These are phyloP conservation scores for Silene vulgaris DNA, from an alignment of 179 eudicot genomes.

Conservation along the genomic window DNA sequence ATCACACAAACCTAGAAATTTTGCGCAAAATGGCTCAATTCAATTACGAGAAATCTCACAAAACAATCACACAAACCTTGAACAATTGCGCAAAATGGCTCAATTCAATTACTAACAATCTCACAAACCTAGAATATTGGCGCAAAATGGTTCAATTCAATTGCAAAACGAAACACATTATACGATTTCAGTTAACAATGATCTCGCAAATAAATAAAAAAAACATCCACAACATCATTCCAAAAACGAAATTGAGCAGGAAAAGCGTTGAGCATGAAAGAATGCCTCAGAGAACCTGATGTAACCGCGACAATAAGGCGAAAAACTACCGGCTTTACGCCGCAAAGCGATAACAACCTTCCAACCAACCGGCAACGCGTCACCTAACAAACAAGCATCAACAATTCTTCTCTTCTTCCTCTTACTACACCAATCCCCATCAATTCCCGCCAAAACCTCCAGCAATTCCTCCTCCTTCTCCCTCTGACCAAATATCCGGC, in stretches of 20 bases:
- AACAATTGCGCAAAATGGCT: neutral
- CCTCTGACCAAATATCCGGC: slow-evolving; percentile 38
- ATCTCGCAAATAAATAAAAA: neutral
- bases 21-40: neutral
- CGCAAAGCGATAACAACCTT: slow-evolving; percentile 52
- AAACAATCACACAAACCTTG: neutral
- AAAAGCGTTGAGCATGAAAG: neutral
- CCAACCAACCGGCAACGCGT: slow-evolving; percentile 63
- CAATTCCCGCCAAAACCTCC: slow-evolving; percentile 34
- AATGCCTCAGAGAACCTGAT: slow-evolving; percentile 39
- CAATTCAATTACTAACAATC: neutral
- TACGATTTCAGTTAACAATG: too few species aligned
- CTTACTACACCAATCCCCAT: slow-evolving; percentile 58
- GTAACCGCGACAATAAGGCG: slow-evolving; percentile 52
- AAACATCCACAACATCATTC: neutral
- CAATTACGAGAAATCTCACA: neutral
- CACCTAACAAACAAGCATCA: slow-evolving; percentile 39
- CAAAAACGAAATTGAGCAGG: neutral
- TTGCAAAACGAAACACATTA: neutral
- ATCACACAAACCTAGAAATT: neutral
- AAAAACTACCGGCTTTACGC: slow-evolving; percentile 39
- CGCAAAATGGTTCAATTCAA: neutral
- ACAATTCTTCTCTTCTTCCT: slow-evolving; percentile 52
- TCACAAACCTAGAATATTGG: neutral
- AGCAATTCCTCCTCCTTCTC: slow-evolving; percentile 41